Conservation (phyloP, 495 filamentous ascomycete genomes). For the Thozetella sp. region DNA sequence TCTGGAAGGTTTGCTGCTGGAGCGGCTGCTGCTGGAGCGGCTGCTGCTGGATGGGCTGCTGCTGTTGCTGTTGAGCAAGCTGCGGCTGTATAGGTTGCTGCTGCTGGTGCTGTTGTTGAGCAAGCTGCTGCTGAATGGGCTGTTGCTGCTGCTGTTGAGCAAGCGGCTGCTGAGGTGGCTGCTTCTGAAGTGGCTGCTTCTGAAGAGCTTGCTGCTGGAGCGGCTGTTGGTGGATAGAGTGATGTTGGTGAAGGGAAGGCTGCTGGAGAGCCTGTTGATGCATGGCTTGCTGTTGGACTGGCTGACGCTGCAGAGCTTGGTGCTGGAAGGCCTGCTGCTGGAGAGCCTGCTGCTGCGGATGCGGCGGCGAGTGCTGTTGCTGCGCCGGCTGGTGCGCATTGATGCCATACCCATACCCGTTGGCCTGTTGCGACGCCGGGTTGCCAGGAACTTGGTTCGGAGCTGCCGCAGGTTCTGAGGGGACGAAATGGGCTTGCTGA, state of each 20-base stretch:
- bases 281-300: conserved; percentile 28
- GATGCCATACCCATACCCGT: conserved; percentile 3
- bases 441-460: not conserved
- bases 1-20: conserved; percentile 1
- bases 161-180: conserved; percentile 16
- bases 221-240: conserved; percentile 1
- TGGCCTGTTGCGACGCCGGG: not conserved
- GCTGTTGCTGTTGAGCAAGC: conserved; percentile 29
- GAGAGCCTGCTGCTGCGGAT: not conserved
- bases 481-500: not conserved
- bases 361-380: not conserved
- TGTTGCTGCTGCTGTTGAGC: conserved; percentile 13
- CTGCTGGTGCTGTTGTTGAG: conserved; percentile 11
- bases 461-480: not conserved
- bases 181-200: conserved; percentile 30
- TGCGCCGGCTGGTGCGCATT: not conserved
- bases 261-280: not conserved
- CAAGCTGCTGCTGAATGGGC: conserved; percentile 12
- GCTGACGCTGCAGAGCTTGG: conserved; percentile 24
- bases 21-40: conserved; percentile 1
- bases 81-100: conserved; percentile 23
- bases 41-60: conserved; percentile 1
- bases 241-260: too few species aligned
- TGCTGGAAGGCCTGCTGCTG: conserved; percentile 10
- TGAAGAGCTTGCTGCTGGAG: conserved; percentile 22